A percentile compares a stretch with the other conserved stretches of the same genome.
Conservation (phyloP, 2,329 filamentous ascomycete species). For the Trichoderma atroviride region DNA sequence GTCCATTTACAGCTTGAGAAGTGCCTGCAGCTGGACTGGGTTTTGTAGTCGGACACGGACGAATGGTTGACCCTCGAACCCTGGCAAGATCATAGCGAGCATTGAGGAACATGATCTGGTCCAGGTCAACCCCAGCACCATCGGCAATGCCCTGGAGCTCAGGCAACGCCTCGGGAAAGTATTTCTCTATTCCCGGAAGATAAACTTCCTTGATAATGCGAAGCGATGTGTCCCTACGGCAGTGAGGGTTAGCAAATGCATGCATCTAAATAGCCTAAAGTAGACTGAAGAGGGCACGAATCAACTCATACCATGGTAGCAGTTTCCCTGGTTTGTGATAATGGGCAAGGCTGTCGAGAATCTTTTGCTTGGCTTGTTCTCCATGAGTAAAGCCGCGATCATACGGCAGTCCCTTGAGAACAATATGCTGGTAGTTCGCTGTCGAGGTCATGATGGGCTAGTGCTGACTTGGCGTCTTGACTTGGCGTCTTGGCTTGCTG, state of each 20-base stretch:
- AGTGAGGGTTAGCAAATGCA: neutral
- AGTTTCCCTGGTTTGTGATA: slow-evolving; percentile 33
- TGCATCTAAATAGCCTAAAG: neutral
- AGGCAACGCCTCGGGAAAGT: slow-evolving; percentile 29
- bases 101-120: neutral
- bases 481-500: neutral
- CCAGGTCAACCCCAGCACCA: neutral
- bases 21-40: neutral
- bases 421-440: slow-evolving; percentile 33
- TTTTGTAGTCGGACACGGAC: neutral
- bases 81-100: neutral
- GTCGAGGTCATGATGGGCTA: neutral
- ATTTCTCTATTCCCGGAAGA: slow-evolving; percentile 30
- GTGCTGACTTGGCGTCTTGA: neutral
- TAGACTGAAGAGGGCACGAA: neutral
- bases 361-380: slow-evolving; percentile 30
- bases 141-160: slow-evolving; percentile 29
- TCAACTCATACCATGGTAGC: neutral
- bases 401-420: slow-evolving; percentile 31
- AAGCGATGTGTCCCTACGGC: slow-evolving; percentile 24
- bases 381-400: slow-evolving; percentile 33
- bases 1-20: neutral
- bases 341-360: slow-evolving; percentile 31
- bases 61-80: neutral
- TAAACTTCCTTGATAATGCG: slow-evolving; percentile 32